A percentile compares a stretch with the other conserved stretches of the same genome.
phyloP scores from a whole-genome alignment of 257 asterid genomes.

The Solanum peruvianum region DNA sequence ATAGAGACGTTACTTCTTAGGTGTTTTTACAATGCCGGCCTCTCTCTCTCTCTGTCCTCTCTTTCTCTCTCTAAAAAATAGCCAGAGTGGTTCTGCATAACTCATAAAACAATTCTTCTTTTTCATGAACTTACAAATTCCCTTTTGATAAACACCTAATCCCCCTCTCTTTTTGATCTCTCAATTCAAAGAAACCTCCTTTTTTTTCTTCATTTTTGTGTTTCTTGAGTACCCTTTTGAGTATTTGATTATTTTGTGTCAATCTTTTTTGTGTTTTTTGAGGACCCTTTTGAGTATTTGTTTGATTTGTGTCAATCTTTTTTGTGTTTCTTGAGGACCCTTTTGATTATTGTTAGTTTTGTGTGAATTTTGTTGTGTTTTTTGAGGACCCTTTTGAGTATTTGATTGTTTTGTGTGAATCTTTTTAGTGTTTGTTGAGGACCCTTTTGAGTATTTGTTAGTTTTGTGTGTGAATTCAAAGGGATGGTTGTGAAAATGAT shows the following conservation, averaged over 20 bases:
- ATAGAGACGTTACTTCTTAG: background rate
- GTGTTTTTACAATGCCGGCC: background rate
- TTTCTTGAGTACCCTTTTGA: background rate
- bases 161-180: too few species aligned
- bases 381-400: background rate
- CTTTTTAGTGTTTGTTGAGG: background rate
- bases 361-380: background rate
- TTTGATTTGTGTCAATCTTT: background rate
- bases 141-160: too few species aligned
- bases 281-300: background rate
- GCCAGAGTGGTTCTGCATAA: background rate
- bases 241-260: background rate
- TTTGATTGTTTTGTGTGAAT: background rate
- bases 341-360: background rate
- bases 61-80: background rate
- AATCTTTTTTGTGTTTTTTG: background rate
- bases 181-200: background rate
- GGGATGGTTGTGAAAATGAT: constrained; percentile 69
- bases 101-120: background rate
- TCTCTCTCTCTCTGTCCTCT: background rate
- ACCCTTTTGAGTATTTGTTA: background rate
- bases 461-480: background rate
- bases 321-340: background rate
- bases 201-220: background rate
- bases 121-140: too few species aligned